These are phyloP conservation scores for Rosa lucieae DNA, from an alignment of 306 rosid species.

Conservation along the genomic window DNA sequence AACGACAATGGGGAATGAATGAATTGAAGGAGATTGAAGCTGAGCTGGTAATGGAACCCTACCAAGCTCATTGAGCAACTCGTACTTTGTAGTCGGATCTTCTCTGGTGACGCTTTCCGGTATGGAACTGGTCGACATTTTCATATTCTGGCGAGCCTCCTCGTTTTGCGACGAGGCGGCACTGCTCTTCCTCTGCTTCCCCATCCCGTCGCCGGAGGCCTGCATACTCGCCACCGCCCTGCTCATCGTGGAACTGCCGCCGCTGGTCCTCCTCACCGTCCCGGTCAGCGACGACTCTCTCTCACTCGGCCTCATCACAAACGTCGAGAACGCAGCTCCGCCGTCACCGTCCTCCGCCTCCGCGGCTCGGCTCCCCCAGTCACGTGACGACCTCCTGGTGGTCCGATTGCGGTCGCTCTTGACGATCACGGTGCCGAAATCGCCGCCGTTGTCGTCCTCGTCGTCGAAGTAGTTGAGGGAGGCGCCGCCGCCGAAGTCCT, in stretches of 20 bases:
- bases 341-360: slow-evolving; percentile 33
- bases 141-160: slow-evolving; percentile 52
- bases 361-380: slow-evolving; percentile 28
- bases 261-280: slow-evolving; percentile 53
- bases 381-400: slow-evolving; percentile 37
- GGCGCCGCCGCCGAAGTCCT: slow-evolving; percentile 96
- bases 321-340: slow-evolving; percentile 60
- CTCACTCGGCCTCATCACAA: slow-evolving; percentile 65
- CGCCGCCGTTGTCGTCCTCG: slow-evolving; percentile 45
- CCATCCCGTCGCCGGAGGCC: slow-evolving; percentile 75
- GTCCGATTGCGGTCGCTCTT: slow-evolving; percentile 32
- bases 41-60: slow-evolving; percentile 19
- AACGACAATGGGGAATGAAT: background rate
- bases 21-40: background rate
- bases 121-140: slow-evolving; percentile 85
- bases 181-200: slow-evolving; percentile 67
- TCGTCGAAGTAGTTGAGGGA: slow-evolving; percentile 67
- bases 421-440: slow-evolving; percentile 75
- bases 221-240: slow-evolving; percentile 96
- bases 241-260: slow-evolving; percentile 62
- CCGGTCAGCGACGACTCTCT: slow-evolving; percentile 70
- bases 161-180: slow-evolving; percentile 64
- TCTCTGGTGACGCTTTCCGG: slow-evolving; percentile 89
- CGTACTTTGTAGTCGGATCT: slow-evolving; percentile 88
- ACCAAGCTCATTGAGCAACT: slow-evolving; percentile 97